phyloP scores from a whole-genome alignment of 2,329 filamentous ascomycete species.

The Beauveria rudraprayagi region DNA sequence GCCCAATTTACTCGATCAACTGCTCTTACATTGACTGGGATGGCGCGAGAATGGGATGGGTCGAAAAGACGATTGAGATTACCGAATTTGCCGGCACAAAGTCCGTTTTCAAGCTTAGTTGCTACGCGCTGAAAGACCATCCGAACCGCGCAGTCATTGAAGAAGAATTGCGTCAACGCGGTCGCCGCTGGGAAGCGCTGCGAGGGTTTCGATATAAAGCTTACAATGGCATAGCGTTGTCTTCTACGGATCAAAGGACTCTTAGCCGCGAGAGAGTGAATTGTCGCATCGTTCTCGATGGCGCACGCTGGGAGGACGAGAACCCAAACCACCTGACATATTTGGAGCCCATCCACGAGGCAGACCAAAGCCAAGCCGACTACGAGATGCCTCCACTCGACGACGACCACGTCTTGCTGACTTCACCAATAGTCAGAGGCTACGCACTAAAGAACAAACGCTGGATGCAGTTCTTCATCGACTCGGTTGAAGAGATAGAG shows the following conservation, averaged over 20 bases:
- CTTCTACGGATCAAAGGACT: constrained; percentile 54
- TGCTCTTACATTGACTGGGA: constrained; percentile 81
- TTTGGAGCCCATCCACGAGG: constrained; percentile 58
- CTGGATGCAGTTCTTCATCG: constrained; percentile 86
- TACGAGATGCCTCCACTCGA: constrained; percentile 51
- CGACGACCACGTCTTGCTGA: constrained; percentile 75
- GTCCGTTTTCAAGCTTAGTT: constrained; percentile 70
- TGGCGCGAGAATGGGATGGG: constrained; percentile 75
- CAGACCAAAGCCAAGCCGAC: constrained; percentile 32
- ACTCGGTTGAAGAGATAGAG: constrained; percentile 68
- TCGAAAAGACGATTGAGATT: constrained; percentile 61
- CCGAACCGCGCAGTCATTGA: constrained; percentile 59
- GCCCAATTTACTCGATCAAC: constrained; percentile 68
- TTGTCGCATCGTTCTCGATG: constrained; percentile 77
- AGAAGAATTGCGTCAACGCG: constrained; percentile 64
- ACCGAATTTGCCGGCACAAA: constrained; percentile 68
- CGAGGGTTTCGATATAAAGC: constrained; percentile 74
- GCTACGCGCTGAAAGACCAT: constrained; percentile 75
- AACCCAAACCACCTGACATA: constrained; percentile 77
- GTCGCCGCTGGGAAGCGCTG: constrained; percentile 76
- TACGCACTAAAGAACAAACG: constrained; percentile 84
- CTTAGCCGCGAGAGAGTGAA: constrained; percentile 41
- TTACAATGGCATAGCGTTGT: constrained; percentile 70
- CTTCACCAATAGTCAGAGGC: constrained; percentile 75
- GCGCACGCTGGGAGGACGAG: constrained; percentile 70